These are phyloP conservation scores for Gypsophila paniculata DNA, from an alignment of 179 eudicot genomes.

Conservation along the genomic window DNA sequence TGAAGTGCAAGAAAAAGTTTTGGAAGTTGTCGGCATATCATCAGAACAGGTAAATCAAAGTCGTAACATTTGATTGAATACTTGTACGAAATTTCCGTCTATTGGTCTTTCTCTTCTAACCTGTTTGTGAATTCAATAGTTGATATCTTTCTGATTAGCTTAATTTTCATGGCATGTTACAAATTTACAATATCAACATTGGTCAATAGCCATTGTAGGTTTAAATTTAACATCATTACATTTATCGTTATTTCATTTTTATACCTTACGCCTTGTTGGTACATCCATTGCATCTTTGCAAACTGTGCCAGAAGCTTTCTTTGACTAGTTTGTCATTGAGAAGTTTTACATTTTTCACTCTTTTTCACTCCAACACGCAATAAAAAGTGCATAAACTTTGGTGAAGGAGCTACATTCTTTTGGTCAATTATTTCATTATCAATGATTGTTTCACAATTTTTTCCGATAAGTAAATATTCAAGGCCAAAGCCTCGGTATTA, in stretches of 20 bases:
- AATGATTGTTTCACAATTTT: neutral
- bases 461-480: neutral
- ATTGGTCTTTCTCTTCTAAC: neutral
- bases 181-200: too few relatives aligned
- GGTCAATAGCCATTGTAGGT: too few relatives aligned
- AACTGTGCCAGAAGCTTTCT: too few relatives aligned
- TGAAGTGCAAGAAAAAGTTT: constrained; percentile 77
- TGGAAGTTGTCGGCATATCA: constrained; percentile 67
- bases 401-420: neutral
- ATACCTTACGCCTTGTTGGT: too few relatives aligned
- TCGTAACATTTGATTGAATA: neutral
- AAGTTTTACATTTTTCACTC: too few relatives aligned
- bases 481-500: neutral
- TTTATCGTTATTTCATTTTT: too few relatives aligned
- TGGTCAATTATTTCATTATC: neutral
- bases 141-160: neutral
- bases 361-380: too few relatives aligned
- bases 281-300: too few relatives aligned
- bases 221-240: too few relatives aligned
- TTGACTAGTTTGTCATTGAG: too few relatives aligned
- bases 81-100: neutral
- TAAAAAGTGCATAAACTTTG: neutral
- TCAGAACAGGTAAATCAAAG: constrained; percentile 51
- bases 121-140: neutral
- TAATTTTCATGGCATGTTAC: too few relatives aligned